Base-by-base conservation (phyloP, 345 rosid species). In the Populus simonii region DNA sequence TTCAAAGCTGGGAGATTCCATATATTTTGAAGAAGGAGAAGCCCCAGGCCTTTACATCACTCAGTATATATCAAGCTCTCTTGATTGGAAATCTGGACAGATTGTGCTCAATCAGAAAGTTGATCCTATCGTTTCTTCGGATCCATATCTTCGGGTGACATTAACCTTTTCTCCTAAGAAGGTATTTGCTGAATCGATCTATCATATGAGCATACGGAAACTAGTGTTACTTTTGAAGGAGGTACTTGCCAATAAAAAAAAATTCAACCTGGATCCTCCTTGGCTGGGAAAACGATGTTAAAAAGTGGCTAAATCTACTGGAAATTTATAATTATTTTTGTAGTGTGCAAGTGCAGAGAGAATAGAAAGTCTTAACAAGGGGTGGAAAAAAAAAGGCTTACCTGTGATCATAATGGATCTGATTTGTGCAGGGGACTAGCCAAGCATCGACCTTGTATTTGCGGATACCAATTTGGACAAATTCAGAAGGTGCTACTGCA, bases 1-100 rank as follows among this genome's bases (percentile, higher is more conserved):
- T 75, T 91, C 99, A 47, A 95, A 95, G 83, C 85, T 95, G 69
- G 99, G 99, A 76, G 98, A 93, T 86, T 96, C 98, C 45, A 91
- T 95, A 69, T 95, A 93, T 65, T 95, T 93, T 76, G 92, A 93
- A 87, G 89, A 87, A 84, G 93, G 92, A 25, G 80, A 76, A 18
- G 71, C 41, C 81, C 94, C 93, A 41, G 86, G 88, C 73, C 92
- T 95, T 77, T 95, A 92, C 80, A 83, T 95, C 80, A 91, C 84
- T 31, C 99, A 96, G 74, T 92, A 88, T 51, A 85, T 92, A 84
- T 88, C 99, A 73, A 95, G 96, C 83, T 82, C 89, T 45, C 80
- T 92, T 15, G 80, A 90, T 25, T 95, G 99, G 99, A 84, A 86
- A 82, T 80, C 88, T 43, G 89, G 91, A 77, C 85, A 89, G 68